Conservation (phyloP, 306 rosid species). For the Cucurbita argyrosperma region DNA sequence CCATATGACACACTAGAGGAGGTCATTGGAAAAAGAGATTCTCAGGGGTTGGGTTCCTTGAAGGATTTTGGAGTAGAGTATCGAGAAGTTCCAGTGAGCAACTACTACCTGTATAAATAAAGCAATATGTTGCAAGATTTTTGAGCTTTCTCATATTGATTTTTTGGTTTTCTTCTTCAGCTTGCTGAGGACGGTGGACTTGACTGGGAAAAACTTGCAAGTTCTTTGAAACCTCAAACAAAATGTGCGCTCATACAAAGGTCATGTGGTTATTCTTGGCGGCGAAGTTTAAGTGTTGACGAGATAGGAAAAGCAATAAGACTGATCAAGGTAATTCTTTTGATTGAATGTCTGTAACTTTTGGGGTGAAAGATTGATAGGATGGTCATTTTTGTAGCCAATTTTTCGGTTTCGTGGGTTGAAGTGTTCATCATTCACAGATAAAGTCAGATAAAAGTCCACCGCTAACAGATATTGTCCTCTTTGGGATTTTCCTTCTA, state of each 20-base stretch:
- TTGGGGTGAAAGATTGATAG: background rate
- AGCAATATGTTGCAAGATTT: background rate
- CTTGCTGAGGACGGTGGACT: conserved; percentile 79
- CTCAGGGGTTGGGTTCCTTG: conserved; percentile 71
- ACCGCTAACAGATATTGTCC: too few species aligned
- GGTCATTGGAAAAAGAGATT: conserved; percentile 85
- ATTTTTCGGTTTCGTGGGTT: background rate
- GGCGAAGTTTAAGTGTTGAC: conserved; percentile 63
- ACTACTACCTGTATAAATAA: background rate
- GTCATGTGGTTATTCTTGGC: conserved; percentile 97
- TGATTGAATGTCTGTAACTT: background rate
- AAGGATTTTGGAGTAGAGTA: conserved; percentile 79
- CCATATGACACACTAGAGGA: conserved; percentile 93
- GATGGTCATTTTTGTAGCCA: background rate
- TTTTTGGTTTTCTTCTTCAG: conserved; percentile 21
- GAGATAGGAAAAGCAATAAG: conserved; percentile 60
- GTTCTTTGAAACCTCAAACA: conserved; percentile 56
- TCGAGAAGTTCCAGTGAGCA: conserved; percentile 80
- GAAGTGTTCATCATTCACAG: background rate
- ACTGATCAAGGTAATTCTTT: conserved; percentile 56
- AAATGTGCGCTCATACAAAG: conserved; percentile 88
- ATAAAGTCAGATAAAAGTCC: too few species aligned
- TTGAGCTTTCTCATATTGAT: background rate
- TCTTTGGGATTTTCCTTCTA: too few species aligned
- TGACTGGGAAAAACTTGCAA: conserved; percentile 53